Base-by-base conservation (phyloP, 805 yeast species). In the Torulaspora gathmanii region DNA sequence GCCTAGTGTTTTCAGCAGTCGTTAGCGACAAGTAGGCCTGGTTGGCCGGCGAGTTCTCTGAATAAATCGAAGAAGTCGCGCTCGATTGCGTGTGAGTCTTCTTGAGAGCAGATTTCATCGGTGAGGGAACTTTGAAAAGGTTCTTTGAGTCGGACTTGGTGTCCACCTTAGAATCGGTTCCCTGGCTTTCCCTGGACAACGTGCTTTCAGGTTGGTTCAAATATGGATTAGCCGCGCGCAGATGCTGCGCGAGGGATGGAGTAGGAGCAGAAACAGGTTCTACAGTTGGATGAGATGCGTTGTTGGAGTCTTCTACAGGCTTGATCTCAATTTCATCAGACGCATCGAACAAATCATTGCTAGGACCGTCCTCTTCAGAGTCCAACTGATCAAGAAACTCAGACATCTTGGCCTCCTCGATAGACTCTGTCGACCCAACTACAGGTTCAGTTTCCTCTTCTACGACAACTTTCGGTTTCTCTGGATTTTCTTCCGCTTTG, bases 1-100 rank as follows among this genome's bases (percentile, higher is more conserved):
- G 59, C 47, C 89, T 72, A 0, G 93, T 85, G 61, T 85, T 85
- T 57, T 84, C 89, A 1, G 90, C 90, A 0, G 93, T 85, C 1
- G 90, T 74, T 43, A 82, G 64, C 0, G 86, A 80, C 35, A 83
- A 58, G 54, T 83, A 83, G 0, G 86, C 88, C 47, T 74, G 75
- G 22, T 76, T 76, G 0, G 86, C 86, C 1, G 83, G 71, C 4
- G 69, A 60, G 12, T 42, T 35, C 28, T 50, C 49, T 7, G 51
- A 22, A 23, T 52, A 49, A 3, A 45, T 33, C 10, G 65, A 48
- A 40, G 61, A 38, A 31, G 45, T 31, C 27, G 49, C 43, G 23
- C 49, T 55, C 11, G 64, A 53, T 10, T 49, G 53, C 4, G 60
- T 52, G 4, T 56, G 42, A 12, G 65, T 51, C 37, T 61, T 63